Percentiles rank a stretch among this genome's conserved stretches.
phyloP scores from a whole-genome alignment of 1,284 basidiomycete genomes.

The Marasmius tenuissimus region DNA sequence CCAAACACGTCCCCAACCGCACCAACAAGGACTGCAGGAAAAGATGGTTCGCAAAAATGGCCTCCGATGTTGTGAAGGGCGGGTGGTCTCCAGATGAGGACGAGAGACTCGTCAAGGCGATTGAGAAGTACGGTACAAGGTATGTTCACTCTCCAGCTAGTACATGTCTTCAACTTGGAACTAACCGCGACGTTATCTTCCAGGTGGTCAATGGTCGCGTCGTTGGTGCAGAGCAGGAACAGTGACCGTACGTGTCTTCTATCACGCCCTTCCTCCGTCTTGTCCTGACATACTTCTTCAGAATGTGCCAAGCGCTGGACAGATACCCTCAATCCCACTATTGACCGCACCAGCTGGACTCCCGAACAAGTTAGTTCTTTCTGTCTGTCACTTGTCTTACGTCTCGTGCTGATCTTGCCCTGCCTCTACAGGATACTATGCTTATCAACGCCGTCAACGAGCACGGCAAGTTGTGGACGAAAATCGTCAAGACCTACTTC shows the following conservation, averaged over 20 bases:
- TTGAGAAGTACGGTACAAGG: slow-evolving; percentile 53
- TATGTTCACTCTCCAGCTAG: slow-evolving; percentile 15
- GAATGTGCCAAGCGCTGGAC: slow-evolving; percentile 62
- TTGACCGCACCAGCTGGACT: slow-evolving; percentile 57
- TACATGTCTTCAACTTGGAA: neutral
- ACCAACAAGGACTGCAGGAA: slow-evolving; percentile 63
- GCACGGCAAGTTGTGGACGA: slow-evolving; percentile 58
- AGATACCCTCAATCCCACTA: slow-evolving; percentile 55
- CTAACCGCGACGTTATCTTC: slow-evolving; percentile 3
- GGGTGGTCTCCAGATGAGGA: slow-evolving; percentile 60
- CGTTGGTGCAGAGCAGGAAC: slow-evolving; percentile 51
- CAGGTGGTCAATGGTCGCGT: slow-evolving; percentile 56
- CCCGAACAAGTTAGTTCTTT: slow-evolving; percentile 41
- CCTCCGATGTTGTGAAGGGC: slow-evolving; percentile 56
- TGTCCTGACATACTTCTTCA: slow-evolving; percentile 18
- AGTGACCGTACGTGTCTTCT: slow-evolving; percentile 47
- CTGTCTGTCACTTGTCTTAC: slow-evolving; percentile 1
- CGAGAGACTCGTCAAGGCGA: slow-evolving; percentile 51
- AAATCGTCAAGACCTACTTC: slow-evolving; percentile 57
- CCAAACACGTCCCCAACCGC: slow-evolving; percentile 57
- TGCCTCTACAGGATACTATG: slow-evolving; percentile 39
- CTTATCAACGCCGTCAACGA: slow-evolving; percentile 51
- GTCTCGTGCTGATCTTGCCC: slow-evolving; percentile 11
- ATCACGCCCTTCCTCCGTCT: neutral
- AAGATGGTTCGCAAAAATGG: slow-evolving; percentile 62